These are phyloP conservation scores for Boletus bicolor DNA, from an alignment of 768 basidiomycete species.

Conservation along the genomic window DNA sequence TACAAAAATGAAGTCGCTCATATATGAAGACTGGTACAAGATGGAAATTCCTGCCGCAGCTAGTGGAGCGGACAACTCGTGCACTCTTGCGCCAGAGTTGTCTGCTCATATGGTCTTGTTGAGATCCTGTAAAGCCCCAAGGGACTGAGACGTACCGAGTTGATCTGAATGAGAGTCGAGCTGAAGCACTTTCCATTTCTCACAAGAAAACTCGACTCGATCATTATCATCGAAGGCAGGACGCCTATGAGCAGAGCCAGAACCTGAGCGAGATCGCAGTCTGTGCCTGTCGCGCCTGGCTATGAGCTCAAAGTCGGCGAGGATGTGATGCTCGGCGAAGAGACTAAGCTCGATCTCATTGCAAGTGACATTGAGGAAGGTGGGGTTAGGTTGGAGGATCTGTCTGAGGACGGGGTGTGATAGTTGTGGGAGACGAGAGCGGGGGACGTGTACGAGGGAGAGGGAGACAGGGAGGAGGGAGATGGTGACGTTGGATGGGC, in stretches of 20 bases:
- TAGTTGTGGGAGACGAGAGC: conserved; percentile 57
- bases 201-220: conserved; percentile 62
- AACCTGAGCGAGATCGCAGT: conserved; percentile 41
- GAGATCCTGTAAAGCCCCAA: neutral
- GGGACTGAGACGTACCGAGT: conserved; percentile 44
- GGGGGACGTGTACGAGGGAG: conserved; percentile 72
- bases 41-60: conserved; percentile 79
- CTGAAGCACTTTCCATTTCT: conserved; percentile 77
- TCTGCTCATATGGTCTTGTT: conserved; percentile 36
- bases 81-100: conserved; percentile 67
- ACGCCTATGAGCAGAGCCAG: conserved; percentile 30
- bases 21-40: conserved; percentile 78
- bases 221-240: conserved; percentile 37
- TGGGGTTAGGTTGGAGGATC: conserved; percentile 62
- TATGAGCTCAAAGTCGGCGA: conserved; percentile 59
- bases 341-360: conserved; percentile 78
- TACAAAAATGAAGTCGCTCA: conserved; percentile 81
- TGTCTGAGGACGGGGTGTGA: conserved; percentile 64
- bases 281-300: conserved; percentile 54
- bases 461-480: conserved; percentile 69
- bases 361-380: conserved; percentile 72
- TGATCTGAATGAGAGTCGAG: conserved; percentile 77
- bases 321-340: conserved; percentile 58
- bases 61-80: conserved; percentile 72
- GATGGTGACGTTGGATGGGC: conserved; percentile 49